Base-by-base conservation (phyloP, 169 alveolate genomes). In the Plasmodium gonderi region DNA sequence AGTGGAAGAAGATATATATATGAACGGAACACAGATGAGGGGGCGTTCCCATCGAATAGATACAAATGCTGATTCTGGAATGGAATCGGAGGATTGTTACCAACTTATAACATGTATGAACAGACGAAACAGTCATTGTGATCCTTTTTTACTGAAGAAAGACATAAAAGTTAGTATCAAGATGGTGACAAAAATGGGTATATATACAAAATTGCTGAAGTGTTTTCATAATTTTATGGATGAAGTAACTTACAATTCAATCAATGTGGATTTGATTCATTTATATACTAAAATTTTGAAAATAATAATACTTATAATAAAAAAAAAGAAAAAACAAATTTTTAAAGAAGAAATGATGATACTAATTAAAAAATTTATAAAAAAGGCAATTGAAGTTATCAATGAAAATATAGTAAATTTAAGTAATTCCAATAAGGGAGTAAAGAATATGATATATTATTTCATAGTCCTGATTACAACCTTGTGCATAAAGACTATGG, bases 191-290 rank as follows among this genome's bases (percentile, higher is more conserved):
- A 85, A 85, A 54, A 75, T 75, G 17, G 79, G 29, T 26, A 85
- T 85, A 33, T 85, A 74, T 44, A 75, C 77, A n/a, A 85, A 85
- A 60, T 7, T 85, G 69, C 42, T 87, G 26, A 36, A 87, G 44
- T 87, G 80, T 42, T 68, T 87, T n/a, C 33, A 75, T 33, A 87
- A 87, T 78, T 87, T 75, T 38, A 75, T 75, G 79, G 93, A 87
- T 20, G 93, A 87, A 87, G 45, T 74, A 44, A 51, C 11, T 5
- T 75, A 51, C 68, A 87, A 87, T 47, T 75, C 78, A 14, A 23
- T 87, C n/a, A 51, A 31, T 26, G 79, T 87, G 5, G 93, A 87
- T 54, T 75, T 87, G 31, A 60, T 87, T 33, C 67, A 65, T 33
- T 64, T 87, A 29, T 87, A 87, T 33, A 87, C 76, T 31, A 38